phyloP scores from a whole-genome alignment of 2,329 filamentous ascomycete genomes.

The Penicillium sp. region DNA sequence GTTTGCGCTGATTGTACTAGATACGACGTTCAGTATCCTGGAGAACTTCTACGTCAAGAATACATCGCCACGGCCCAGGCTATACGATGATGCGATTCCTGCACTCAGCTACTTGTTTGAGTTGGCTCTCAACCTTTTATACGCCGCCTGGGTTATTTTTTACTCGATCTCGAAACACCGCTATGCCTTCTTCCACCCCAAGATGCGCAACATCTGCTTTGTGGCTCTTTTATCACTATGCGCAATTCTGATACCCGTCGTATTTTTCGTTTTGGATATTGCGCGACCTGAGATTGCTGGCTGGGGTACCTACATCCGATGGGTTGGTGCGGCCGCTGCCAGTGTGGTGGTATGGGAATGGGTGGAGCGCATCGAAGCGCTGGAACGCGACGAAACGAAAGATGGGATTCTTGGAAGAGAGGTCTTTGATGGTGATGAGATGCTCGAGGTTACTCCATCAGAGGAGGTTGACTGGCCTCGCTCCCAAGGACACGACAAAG shows the following conservation, averaged over 20 bases:
- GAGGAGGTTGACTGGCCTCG: constrained; percentile 52
- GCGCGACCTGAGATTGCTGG: constrained; percentile 77
- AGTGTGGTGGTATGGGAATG: constrained; percentile 98
- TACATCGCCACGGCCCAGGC: constrained; percentile 55
- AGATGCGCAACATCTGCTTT: constrained; percentile 84
- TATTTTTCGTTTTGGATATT: constrained; percentile 91
- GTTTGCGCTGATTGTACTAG: constrained; percentile 85
- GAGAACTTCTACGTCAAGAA: constrained; percentile 70
- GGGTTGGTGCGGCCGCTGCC: constrained; percentile 91
- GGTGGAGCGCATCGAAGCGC: constrained; percentile 89
- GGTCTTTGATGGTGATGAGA: constrained; percentile 90
- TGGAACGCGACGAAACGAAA: constrained; percentile 90
- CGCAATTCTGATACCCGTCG: constrained; percentile 80
- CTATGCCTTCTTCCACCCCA: constrained; percentile 82
- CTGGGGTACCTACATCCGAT: constrained; percentile 93
- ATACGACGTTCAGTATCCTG: constrained; percentile 83
- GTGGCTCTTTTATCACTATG: constrained; percentile 73
- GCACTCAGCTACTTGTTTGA: constrained; percentile 89
- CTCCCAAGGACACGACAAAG: constrained; percentile 37
- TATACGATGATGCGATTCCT: constrained; percentile 84
- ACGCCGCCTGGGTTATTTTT: constrained; percentile 90
- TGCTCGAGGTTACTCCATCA: constrained; percentile 65
- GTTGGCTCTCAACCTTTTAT: constrained; percentile 76
- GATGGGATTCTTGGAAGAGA: constrained; percentile 87
- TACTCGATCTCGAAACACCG: constrained; percentile 88